Conservation (phyloP, 257 asterid species). For the Scutellaria galericulata region DNA sequence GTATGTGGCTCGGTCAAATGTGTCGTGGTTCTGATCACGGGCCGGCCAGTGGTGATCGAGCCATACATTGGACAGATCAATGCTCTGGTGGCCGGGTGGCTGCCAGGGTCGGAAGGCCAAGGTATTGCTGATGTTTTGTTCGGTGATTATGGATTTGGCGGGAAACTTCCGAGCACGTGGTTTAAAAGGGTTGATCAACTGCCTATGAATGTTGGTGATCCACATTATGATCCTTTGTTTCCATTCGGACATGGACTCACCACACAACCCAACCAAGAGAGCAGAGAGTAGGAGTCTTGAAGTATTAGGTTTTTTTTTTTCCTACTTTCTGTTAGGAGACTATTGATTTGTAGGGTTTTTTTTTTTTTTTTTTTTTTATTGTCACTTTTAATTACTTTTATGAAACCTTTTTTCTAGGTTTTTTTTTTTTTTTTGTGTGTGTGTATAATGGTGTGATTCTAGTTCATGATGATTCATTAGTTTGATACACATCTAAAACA, state of each 20-base stretch:
- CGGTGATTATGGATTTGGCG: slow-evolving; percentile 46
- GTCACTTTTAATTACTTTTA: too few relatives aligned
- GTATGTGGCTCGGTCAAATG: slow-evolving; percentile 49
- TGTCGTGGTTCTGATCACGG: slow-evolving; percentile 48
- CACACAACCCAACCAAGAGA: slow-evolving; percentile 16
- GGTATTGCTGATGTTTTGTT: slow-evolving; percentile 51
- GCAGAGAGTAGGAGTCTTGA: too few relatives aligned
- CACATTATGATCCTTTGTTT: slow-evolving; percentile 48
- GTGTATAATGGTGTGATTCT: too few relatives aligned
- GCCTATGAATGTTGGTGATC: slow-evolving; percentile 57
- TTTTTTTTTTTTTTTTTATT: too few relatives aligned
- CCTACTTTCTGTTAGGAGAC: too few relatives aligned
- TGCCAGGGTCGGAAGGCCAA: slow-evolving; percentile 56
- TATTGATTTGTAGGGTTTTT: too few relatives aligned
- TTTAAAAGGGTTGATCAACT: slow-evolving; percentile 52
- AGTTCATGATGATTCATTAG: too few relatives aligned
- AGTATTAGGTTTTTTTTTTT: too few relatives aligned
- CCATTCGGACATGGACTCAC: slow-evolving; percentile 47
- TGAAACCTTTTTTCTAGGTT: too few relatives aligned
- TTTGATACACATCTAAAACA: too few relatives aligned
- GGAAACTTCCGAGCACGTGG: slow-evolving; percentile 50
- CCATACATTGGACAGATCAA: slow-evolving; percentile 40
- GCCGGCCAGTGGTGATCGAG: slow-evolving; percentile 51
- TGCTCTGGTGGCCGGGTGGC: slow-evolving; percentile 53
- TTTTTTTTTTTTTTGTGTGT: too few relatives aligned